Base-by-base conservation (phyloP, 805 yeast genomes). In the Nakazawaea holstii region DNA sequence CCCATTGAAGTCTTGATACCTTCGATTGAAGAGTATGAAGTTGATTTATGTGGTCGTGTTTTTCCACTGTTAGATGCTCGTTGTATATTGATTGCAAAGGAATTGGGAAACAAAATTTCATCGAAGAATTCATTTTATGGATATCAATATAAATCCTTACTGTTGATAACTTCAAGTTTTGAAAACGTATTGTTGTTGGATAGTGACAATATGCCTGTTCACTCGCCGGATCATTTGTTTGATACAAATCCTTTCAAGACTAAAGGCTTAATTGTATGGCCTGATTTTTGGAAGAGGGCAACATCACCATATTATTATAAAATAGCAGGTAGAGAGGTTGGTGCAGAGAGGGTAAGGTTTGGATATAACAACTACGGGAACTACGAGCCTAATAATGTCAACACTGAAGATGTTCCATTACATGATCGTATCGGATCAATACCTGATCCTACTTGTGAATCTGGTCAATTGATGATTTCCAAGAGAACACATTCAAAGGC, bases 1-100 rank as follows among this genome's bases (percentile, higher is more conserved):
- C 96, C 97, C 0, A 80, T 90, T 17, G 97, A 90, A 68, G 85
- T 90, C 8, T 74, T 87, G 53, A 79, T 90, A 53, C 95, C 95
- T 8, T 74, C 78, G 35, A 68, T 73, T 17, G 75, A 75, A 30
- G 94, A 86, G 57, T 86, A 79, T 57, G 94, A 87, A 57, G 73
- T 79, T 33, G 85, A 82, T 49, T 72, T 82, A 45, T 89, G 96
- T 65, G 79, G 77, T 20, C 65, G 67, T 8, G 69, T 84, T 2
- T 69, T 87, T 54, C 90, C 92, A 0, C 55, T 60, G 17, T 63
- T 82, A 48, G 76, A 80, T 50, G 92, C 84, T 4, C 73, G 72
- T 53, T 88, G 96, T 70, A 76, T 85, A 13, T 72, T 80, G 45
- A 67, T 87, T 65, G 72, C 74, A 14, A 79, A 81, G 48, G 74